Percentiles rank a stretch among this genome's conserved stretches.
phyloP scores from a whole-genome alignment of 2,329 filamentous ascomycete genomes.

The Westerdykella sp. region DNA sequence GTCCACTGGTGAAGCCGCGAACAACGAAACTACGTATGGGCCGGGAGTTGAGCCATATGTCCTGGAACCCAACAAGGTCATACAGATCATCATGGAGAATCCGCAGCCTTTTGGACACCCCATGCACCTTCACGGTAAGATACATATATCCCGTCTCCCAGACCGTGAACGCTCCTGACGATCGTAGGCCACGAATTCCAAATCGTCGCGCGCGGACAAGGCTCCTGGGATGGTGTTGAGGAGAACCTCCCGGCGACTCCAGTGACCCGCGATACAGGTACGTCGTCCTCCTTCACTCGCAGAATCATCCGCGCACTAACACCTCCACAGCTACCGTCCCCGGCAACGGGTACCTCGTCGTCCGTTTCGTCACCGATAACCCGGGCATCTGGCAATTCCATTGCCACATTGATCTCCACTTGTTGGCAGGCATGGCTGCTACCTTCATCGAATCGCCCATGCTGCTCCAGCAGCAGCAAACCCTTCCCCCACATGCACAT shows the following conservation, averaged over 20 bases:
- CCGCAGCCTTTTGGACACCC: conserved; percentile 35
- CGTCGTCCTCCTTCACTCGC: conserved; percentile 4
- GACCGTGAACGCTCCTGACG: too few relatives aligned
- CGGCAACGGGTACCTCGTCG: conserved; percentile 36
- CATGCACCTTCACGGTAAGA: conserved; percentile 34
- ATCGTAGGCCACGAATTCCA: conserved; percentile 11
- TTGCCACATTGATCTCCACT: conserved; percentile 31
- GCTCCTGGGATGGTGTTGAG: conserved; percentile 38
- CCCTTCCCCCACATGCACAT: conserved; percentile 8
- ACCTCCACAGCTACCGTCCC: conserved; percentile 37
- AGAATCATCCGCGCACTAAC: background rate
- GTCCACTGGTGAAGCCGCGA: conserved; percentile 48
- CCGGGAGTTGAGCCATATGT: conserved; percentile 45
- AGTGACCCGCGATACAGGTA: conserved; percentile 30
- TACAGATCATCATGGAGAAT: conserved; percentile 37
- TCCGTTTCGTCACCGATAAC: conserved; percentile 36
- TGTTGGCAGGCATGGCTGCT: conserved; percentile 25
- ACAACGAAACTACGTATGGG: conserved; percentile 43
- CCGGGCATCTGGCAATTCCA: conserved; percentile 36
- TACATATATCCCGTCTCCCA: too few relatives aligned
- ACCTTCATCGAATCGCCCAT: conserved; percentile 27
- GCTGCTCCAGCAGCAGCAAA: conserved; percentile 11
- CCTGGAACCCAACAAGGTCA: conserved; percentile 26
- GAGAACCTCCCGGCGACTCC: conserved; percentile 34
- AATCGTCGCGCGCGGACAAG: conserved; percentile 39